Conservation (phyloP, 192 early-diverging fungal genomes). For the Coemansia umbellata region DNA sequence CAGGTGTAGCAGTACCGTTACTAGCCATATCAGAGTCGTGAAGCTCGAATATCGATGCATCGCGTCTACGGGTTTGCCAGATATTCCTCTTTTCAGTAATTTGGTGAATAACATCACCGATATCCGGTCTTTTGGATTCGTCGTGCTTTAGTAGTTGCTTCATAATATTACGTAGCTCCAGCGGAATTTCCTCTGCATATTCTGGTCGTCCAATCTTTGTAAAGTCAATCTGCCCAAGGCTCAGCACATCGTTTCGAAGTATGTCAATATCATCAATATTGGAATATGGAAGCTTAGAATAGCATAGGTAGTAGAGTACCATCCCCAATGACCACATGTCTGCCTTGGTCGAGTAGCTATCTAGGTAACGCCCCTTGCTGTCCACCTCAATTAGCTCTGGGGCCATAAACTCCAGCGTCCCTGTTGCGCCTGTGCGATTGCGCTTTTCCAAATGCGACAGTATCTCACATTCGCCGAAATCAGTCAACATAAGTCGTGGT, state of each 20-base stretch:
- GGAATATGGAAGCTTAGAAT: slow-evolving; percentile 73
- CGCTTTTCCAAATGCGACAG: slow-evolving; percentile 63
- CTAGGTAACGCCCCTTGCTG: slow-evolving; percentile 60
- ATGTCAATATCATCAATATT: slow-evolving; percentile 89
- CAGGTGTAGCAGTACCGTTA: slow-evolving; percentile 21
- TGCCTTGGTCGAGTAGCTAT: slow-evolving; percentile 78
- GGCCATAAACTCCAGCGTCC: slow-evolving; percentile 93
- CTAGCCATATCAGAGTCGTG: slow-evolving; percentile 32
- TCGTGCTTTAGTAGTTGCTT: slow-evolving; percentile 32
- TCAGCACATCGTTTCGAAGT: slow-evolving; percentile 74
- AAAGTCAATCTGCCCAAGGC: slow-evolving; percentile 49
- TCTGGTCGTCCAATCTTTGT: slow-evolving; percentile 11
- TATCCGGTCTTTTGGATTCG: slow-evolving; percentile 38
- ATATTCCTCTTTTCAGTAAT: slow-evolving; percentile 25
- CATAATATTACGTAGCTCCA: slow-evolving; percentile 35
- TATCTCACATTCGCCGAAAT: slow-evolving; percentile 98
- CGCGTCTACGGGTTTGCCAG: slow-evolving; percentile 28
- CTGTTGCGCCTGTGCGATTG: slow-evolving; percentile 90
- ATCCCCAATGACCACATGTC: slow-evolving; percentile 97
- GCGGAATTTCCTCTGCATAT: slow-evolving; percentile 24
- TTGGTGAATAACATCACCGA: slow-evolving; percentile 23
- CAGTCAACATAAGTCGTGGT: slow-evolving; percentile 84
- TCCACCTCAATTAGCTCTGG: slow-evolving; percentile 69
- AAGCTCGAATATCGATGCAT: slow-evolving; percentile 35
- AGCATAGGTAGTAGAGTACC: slow-evolving; percentile 90